Evolutionary conservation across 768 basidiomycete species (phyloP), one percentile per base, ranked within the genome.

Genomic region (Cystoderma amianthinum): DNA sequence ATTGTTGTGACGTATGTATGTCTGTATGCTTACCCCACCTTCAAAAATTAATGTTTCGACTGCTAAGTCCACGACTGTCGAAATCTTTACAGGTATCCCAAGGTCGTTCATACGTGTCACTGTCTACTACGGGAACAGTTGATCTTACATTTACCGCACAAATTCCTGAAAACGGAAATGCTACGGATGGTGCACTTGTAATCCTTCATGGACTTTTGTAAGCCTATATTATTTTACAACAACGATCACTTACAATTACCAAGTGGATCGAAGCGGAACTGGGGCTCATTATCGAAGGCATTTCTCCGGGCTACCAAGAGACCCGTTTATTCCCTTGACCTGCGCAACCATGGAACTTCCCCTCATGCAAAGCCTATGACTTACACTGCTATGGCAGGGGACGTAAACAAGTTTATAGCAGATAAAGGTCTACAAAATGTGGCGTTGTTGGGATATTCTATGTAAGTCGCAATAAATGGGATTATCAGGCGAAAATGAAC

Each of bases 251-350:
- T 15, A 39, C 38, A 28, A 23, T 24, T 21, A 15, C 10, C 18
- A 48, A 90, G 85, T 44, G 89, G 87, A 0, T 86, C 82, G 30
- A 90, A 91, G 54, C 78, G 89, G 44, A 93, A 92, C 56, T 94
- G 87, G 81, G 61, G 76, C 4, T 84, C 85, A 0, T 67, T 92
- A 11, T 73, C 82, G 1, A 88, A 84, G 50, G 72, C 75, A 0
- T 83, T 94, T 48, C 63, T 70, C 21, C 61, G 67, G 32, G 73
- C 76, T 22, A 61, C 88, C 2, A 60, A 67, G 9, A 67, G 79
- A 41, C 80, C 83, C 2, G 71, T 92, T 10, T 90, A 88, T 53
- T 30, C 28, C 28, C 34, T 52, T 45, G 56, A 94, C 56, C 68
- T 93, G 15, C 71, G 91, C 9, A 94, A 93, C 52, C 90, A 92